Conservation (phyloP, 805 yeast genomes). For the Helenozyma baotianmanensis region DNA sequence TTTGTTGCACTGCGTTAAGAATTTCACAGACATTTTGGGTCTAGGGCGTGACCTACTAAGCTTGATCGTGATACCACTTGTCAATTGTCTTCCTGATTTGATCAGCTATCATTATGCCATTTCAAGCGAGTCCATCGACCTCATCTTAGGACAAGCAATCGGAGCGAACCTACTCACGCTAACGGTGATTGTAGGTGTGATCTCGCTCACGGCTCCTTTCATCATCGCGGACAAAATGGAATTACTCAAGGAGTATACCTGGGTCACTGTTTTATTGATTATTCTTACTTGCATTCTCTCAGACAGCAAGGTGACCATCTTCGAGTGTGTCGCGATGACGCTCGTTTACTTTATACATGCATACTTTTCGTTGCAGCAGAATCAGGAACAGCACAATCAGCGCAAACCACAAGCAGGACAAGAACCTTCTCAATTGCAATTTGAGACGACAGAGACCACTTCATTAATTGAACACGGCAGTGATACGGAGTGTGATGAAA, state of each 20-base stretch:
- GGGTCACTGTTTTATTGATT: conserved; percentile 24
- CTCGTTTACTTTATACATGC: not conserved
- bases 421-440: too few species aligned
- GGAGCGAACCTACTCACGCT: conserved; percentile 33
- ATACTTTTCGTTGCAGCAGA: too few species aligned
- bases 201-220: conserved; percentile 21
- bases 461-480: too few species aligned
- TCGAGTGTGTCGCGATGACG: conserved; percentile 27
- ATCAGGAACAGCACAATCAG: too few species aligned
- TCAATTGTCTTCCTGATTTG: conserved; percentile 36
- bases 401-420: too few species aligned
- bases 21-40: conserved; percentile 19
- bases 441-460: too few species aligned
- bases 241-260: conserved; percentile 24
- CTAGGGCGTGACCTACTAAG: conserved; percentile 28
- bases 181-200: conserved; percentile 32
- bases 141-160: conserved; percentile 35
- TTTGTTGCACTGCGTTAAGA: conserved; percentile 27
- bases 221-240: conserved; percentile 15
- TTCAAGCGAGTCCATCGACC: conserved; percentile 23
- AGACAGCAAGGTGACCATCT: conserved; percentile 30
- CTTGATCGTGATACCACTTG: conserved; percentile 31
- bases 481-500: too few species aligned
- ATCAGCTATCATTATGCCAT: conserved; percentile 31
- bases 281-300: conserved; percentile 25